Base-by-base conservation (phyloP, 768 basidiomycete genomes). In the Lepiota venenata region DNA sequence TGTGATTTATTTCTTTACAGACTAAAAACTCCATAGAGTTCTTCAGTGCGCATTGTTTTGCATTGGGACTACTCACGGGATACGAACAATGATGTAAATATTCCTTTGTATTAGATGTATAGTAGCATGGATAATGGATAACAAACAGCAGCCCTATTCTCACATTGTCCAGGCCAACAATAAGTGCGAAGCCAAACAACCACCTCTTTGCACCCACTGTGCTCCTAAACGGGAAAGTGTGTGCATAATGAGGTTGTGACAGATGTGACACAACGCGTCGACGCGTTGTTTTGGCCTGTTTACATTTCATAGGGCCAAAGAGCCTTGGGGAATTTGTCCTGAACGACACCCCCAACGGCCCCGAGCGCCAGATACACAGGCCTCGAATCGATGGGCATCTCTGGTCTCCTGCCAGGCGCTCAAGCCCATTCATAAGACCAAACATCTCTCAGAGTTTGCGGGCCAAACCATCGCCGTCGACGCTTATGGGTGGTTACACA, bases 401-500 rank as follows among this genome's bases (percentile, higher is more conserved):
- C 85, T 55, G 96, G 96, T 11, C 79, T 98, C 16, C 72, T 98
- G 32, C 91, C 93, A 29, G n/a, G 80, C 96, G 21, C 81, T 98
- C 58, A 95, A 93, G 76, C 82, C 91, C 40, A 95, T 97, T 36
- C 91, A 95, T 64, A 82, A 79, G 51, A 81, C 79, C 55, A 82
- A 75, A 55, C 87, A 91, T 60, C 79, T 98, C 51, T 87, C 84
- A 2, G 90, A 94, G 53, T 93, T 88, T 64, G 70, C 81, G 43
- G 93, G 91, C 12, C 84, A 93, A 66, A 91, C 86, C 2, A 71
- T 98, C 35, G 96, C 91, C 0, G 86, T 98, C 38, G 96, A 98
- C 73, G 95, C 86, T 39, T 99, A 99, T 67, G 94, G 93, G 53
- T 94, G 92, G 92, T 74, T 95, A 37, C 92, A 94, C 64, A 82